Evolutionary conservation across 805 yeast species (phyloP), one percentile per base, ranked within the genome.

Genomic region (Saccharomycopsis fibuligera): DNA sequence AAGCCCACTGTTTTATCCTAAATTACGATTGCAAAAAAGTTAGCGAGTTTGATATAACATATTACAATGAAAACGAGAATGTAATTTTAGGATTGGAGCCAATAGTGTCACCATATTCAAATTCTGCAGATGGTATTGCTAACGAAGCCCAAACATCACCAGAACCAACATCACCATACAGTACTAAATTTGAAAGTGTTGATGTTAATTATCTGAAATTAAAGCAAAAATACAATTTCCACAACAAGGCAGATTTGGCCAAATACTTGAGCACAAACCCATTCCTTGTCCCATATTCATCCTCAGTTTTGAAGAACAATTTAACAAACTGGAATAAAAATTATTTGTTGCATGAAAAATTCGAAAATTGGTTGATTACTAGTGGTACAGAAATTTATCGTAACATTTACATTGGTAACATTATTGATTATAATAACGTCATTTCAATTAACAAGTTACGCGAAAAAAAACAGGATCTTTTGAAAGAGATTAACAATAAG

Each of bases 281-380:
- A 21, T 53, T 53, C 38, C 47, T 53, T 23, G 47, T 49, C 4
- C 55, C 55, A 9, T 51, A 40, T n/a, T 44, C 51, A 14, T 51
- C 55, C 3, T 41, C 53, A 8, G 22, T 51, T 19, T 46, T 53
- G 30, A 51, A 53, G 42, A 50, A 50, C 17, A 48, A 53, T 27
- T 31, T 50, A 4, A 48, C 53, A n/a, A 43, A 48, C 36, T 54
- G 56, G 56, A 54, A 49, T 29, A 54, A 43, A 30, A 54, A 54
- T 31, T 54, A 54, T 44, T 40, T 54, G n/a, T 33, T 54, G 17
- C 56, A 54, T 35, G 56, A 54, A 23, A 51, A 51, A 33, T 48
- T 54, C 41, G 56, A 54, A 19, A 54, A 51, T 31, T 54, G 56
- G 56, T 44, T 54, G 19, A 51, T 51, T 24, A 54, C 56, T 29